Evolutionary conservation across 1,284 basidiomycete species (phyloP).

Genomic region (Rhodotorula sp.): DNA sequence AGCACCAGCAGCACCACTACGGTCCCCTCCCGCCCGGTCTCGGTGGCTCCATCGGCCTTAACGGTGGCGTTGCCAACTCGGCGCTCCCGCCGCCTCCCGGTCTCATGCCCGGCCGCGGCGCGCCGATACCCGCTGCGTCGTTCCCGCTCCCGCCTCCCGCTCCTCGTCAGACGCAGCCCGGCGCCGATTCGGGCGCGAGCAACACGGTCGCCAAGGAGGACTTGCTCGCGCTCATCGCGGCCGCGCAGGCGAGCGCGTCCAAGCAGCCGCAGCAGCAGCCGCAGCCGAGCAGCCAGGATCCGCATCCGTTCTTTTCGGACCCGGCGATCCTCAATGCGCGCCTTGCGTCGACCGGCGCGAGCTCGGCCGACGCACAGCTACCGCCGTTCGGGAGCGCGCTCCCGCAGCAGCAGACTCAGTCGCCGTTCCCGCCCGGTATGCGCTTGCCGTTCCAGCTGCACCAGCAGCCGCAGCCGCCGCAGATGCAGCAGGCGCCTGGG

Average conservation of each 20-base stretch:
- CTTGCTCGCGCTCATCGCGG: constrained; percentile 38
- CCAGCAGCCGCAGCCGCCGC: constrained; percentile 11
- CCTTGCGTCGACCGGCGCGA: constrained; percentile 9
- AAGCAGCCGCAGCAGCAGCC: constrained; percentile 26
- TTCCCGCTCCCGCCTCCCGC: constrained; percentile 42
- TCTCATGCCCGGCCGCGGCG: constrained; percentile 16
- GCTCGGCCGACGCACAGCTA: constrained; percentile 4
- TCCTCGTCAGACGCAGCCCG: constrained; percentile 21
- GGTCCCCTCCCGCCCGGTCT: constrained; percentile 16
- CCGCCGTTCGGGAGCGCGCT: constrained; percentile 3
- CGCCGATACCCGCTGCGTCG: constrained; percentile 34
- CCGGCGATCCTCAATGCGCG: constrained; percentile 40
- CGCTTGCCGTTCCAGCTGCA: constrained; percentile 13
- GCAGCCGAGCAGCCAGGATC: constrained; percentile 7
- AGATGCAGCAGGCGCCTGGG: constrained; percentile 11
- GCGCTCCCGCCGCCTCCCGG: constrained; percentile 36
- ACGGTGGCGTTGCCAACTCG: constrained; percentile 24
- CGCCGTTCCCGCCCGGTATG: constrained; percentile 21
- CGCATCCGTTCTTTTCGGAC: constrained; percentile 39
- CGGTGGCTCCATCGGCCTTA: constrained; percentile 11
- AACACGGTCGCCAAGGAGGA: constrained; percentile 37
- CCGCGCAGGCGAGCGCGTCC: constrained; percentile 30
- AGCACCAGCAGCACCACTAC: constrained; percentile 12
- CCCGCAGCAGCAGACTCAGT: constrained; percentile 12
- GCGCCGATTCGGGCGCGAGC: constrained; percentile 1